These are phyloP conservation scores for Scalesia atractyloides DNA, from an alignment of 129 eudicot genomes.

Conservation along the genomic window DNA sequence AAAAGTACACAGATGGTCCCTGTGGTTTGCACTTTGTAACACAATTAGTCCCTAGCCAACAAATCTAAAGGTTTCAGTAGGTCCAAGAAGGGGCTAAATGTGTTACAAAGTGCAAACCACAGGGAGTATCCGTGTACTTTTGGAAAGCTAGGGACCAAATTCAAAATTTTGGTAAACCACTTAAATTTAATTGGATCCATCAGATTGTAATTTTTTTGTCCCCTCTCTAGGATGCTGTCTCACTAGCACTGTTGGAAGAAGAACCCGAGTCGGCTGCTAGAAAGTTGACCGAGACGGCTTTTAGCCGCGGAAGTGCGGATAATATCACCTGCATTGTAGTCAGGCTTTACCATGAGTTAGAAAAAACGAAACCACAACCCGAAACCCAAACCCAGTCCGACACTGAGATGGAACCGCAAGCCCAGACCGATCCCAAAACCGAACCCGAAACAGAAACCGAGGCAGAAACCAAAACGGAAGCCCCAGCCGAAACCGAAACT, in stretches of 20 bases:
- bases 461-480: neutral
- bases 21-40: no score
- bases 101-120: no score
- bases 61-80: no score
- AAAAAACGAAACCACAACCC: constrained; percentile 21
- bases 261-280: constrained; percentile 75
- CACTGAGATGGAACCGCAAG: neutral
- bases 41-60: no score
- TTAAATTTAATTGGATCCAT: neutral
- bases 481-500: neutral
- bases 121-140: no score
- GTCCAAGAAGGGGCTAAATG: no score
- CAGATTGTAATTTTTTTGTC: neutral
- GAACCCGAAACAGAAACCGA: constrained; percentile 4
- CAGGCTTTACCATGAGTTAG: constrained; percentile 52
- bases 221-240: constrained; percentile 67
- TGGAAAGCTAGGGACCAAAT: no score
- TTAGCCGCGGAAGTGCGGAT: constrained; percentile 82
- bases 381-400: neutral
- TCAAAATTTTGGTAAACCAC: no score
- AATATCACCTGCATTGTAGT: constrained; percentile 86
- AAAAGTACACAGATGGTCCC: no score
- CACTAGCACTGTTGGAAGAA: constrained; percentile 75
- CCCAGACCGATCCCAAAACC: neutral
- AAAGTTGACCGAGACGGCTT: constrained; percentile 82